Conservation (phyloP, 805 yeast species). For the Lipomyces sp. region DNA sequence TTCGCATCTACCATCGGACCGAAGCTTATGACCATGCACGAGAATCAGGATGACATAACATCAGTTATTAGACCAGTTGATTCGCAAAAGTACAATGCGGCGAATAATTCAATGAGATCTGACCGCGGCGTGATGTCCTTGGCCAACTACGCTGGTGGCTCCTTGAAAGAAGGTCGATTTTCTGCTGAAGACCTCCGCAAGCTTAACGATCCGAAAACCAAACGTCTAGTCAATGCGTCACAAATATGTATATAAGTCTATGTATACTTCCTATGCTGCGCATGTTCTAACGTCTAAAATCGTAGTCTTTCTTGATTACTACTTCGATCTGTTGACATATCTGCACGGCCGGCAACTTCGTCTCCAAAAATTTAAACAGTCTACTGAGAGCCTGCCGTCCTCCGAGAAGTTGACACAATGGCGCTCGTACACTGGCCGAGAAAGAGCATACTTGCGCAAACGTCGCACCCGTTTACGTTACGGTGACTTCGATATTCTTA, state of each 20-base stretch:
- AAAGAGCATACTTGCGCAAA: slow-evolving; percentile 77
- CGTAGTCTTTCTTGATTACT: slow-evolving; percentile 88
- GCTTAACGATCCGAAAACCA: slow-evolving; percentile 71
- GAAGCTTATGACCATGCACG: slow-evolving; percentile 16
- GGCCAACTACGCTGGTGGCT: not conserved
- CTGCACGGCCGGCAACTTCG: slow-evolving; percentile 83
- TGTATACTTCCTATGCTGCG: not conserved
- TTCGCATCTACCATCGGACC: not conserved
- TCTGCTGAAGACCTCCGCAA: slow-evolving; percentile 38
- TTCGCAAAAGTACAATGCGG: not conserved
- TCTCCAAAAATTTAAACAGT: slow-evolving; percentile 61
- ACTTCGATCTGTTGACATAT: slow-evolving; percentile 93
- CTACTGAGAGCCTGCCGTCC: slow-evolving; percentile 38
- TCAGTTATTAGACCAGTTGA: slow-evolving; percentile 18
- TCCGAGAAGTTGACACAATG: slow-evolving; percentile 56
- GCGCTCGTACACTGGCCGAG: slow-evolving; percentile 78
- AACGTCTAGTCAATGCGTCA: slow-evolving; percentile 82
- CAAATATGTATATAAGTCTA: slow-evolving; percentile 42
- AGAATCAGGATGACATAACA: slow-evolving; percentile 23
- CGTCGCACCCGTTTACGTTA: slow-evolving; percentile 89
- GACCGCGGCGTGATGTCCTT: not conserved
- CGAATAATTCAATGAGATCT: not conserved
- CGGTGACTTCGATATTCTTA: slow-evolving; percentile 91
- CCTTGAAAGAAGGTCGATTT: not conserved
- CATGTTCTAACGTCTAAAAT: not conserved